Evolutionary conservation across 768 basidiomycete species (phyloP).

Genomic region (Mycena amicta): DNA sequence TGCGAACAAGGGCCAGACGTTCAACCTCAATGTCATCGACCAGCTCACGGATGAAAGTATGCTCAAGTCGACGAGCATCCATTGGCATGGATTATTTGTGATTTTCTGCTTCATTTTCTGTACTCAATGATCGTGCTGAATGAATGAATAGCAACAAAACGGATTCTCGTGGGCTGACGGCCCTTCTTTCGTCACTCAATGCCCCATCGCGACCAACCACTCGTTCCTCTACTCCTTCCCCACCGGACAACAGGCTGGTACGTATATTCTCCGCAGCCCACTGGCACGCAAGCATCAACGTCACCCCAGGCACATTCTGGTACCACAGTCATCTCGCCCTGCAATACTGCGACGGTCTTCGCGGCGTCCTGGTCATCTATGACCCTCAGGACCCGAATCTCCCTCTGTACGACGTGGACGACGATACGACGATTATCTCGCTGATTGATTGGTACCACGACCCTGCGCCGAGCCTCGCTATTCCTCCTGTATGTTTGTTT

Average conservation of each 20-base stretch:
- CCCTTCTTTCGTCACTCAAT: slow-evolving; percentile 24
- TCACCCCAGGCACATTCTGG: not conserved
- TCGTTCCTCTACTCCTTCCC: slow-evolving; percentile 32
- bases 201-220: slow-evolving; percentile 33
- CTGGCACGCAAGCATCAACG: not conserved
- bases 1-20: slow-evolving; percentile 38
- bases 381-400: not conserved
- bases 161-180: slow-evolving; percentile 31
- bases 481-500: not conserved
- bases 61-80: slow-evolving; percentile 35
- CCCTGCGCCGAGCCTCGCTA: not conserved
- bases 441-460: not conserved
- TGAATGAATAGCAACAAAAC: slow-evolving; percentile 26
- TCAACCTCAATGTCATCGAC: slow-evolving; percentile 39
- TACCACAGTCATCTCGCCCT: not conserved
- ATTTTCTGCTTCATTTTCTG: not conserved
- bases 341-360: not conserved
- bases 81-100: slow-evolving; percentile 43
- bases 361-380: not conserved
- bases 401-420: not conserved
- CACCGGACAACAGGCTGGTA: slow-evolving; percentile 4
- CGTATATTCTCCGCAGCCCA: not conserved
- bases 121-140: not conserved
- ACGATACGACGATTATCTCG: not conserved
- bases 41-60: slow-evolving; percentile 40